Evolutionary conservation across 2,329 filamentous ascomycete genomes (phyloP).

Genomic region (Beauveria australis): DNA sequence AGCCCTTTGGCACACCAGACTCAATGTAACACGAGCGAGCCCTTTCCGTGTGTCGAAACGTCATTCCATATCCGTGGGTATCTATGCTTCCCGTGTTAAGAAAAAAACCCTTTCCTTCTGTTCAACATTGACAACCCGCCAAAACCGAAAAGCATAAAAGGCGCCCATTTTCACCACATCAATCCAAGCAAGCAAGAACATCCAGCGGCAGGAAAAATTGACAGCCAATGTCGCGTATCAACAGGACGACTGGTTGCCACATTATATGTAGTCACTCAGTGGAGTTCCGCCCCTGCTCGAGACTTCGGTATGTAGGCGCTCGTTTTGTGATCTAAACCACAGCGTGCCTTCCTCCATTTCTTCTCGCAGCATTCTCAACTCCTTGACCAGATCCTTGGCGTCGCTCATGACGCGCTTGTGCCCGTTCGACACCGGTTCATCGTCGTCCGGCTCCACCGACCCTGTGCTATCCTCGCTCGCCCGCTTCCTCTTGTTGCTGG

Average conservation of each 20-base stretch:
- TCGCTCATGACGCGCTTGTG: conserved; percentile 36
- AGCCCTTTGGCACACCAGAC: no score
- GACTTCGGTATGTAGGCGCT: conserved; percentile 30
- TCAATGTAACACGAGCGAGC: not conserved
- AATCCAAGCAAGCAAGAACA: not conserved
- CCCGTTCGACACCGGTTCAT: conserved; percentile 15
- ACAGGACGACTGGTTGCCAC: not conserved
- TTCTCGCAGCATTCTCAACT: conserved; percentile 33
- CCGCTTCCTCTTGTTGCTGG: conserved; percentile 27
- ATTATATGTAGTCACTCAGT: conserved; percentile 25
- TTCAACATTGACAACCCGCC: not conserved
- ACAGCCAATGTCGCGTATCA: not conserved
- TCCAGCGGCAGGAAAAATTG: not conserved
- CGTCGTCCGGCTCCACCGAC: conserved; percentile 9
- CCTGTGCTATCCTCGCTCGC: conserved; percentile 19
- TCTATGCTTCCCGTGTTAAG: not conserved
- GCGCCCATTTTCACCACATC: not conserved
- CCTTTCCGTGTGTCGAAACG: no score
- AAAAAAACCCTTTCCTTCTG: not conserved
- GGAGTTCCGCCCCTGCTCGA: conserved; percentile 26
- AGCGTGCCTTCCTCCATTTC: conserved; percentile 39
- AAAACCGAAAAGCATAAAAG: not conserved
- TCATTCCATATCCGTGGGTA: not conserved
- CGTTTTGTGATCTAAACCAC: conserved; percentile 39
- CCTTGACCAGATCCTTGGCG: conserved; percentile 29